Evolutionary conservation across 176 grass and related monocot genomes (phyloP).

Genomic region (Raddia distichophylla): DNA sequence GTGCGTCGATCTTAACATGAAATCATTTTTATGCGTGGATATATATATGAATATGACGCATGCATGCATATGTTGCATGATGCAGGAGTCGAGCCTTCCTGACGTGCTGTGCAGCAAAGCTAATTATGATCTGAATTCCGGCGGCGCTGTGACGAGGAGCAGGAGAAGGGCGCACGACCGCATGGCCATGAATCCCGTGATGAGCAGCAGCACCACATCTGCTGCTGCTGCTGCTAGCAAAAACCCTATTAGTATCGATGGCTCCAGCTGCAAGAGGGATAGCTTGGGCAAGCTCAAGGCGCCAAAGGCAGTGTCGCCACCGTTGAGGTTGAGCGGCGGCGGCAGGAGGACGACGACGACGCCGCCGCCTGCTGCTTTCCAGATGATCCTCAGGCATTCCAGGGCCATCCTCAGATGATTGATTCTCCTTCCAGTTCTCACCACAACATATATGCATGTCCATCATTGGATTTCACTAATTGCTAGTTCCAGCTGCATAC

Average conservation of each 20-base stretch:
- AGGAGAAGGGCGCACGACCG: constrained; percentile 56
- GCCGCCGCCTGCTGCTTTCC: constrained; percentile 22
- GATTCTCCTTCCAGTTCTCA: too few species aligned
- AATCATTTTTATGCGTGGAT: too few species aligned
- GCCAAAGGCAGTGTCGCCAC: not conserved
- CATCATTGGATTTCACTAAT: too few species aligned
- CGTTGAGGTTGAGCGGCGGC: not conserved
- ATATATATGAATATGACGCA: too few species aligned
- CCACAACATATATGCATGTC: too few species aligned
- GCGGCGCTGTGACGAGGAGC: constrained; percentile 52
- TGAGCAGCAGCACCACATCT: not conserved
- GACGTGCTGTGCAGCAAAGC: constrained; percentile 34
- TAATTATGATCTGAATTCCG: not conserved
- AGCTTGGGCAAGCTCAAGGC: constrained; percentile 47
- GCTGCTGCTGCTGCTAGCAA: not conserved
- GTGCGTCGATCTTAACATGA: too few species aligned
- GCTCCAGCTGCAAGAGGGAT: constrained; percentile 50
- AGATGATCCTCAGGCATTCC: constrained; percentile 64
- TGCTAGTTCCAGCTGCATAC: too few species aligned
- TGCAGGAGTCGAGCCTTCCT: constrained; percentile 69
- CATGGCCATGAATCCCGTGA: not conserved
- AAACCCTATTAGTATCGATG: not conserved
- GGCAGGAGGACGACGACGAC: not conserved
- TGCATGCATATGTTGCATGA: not conserved
- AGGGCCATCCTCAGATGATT: constrained; percentile 52